Base-by-base conservation (phyloP, 2,329 filamentous ascomycete genomes). In the Fusarium falciforme region DNA sequence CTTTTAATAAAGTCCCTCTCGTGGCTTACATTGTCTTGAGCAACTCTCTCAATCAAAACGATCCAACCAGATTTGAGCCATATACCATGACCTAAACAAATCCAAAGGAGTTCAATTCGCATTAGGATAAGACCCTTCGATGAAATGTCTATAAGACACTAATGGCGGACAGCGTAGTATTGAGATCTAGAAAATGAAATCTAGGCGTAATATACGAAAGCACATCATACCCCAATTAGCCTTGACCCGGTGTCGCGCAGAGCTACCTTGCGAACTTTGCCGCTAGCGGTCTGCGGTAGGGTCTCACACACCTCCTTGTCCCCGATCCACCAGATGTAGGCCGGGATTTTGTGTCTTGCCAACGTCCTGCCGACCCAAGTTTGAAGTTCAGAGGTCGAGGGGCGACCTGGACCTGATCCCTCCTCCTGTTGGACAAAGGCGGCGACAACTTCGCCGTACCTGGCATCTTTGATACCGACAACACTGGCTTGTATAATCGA, bases 361-460 rank as follows among this genome's bases (percentile, higher is more conserved):
- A 92, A 83, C 22, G 84, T 31, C 10, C 36, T 35, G 6, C 33
- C 29, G 1, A 57, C 52, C 52, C 52, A 57, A 10, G 31, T 6
- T 35, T 31, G 31, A 31, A 57, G 20, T n/a, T 22, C 31, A 5
- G 31, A 31, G 11, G 12, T 10, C 17, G 52, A 57, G 2, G 52
- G 52, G 17, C 33, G 31, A n/a, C 1, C n/a, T 12, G 29, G 49
- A 8, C 38, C 17, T 12, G 38, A 40, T 8, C 20, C 61, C 1
- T 55, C 42, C n/a, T 57, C 42, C 10, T 33, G 6, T 20, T 68
- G 59, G 2, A 96, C 85, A 81, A 97, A 97, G 0, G 93, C 94
- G 9, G 89, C 92, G 1, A 97, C 94, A 0, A 89, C 89, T 84
- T 97, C 94, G 2, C 94, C 94, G 80, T 95, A 93, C 76, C 87